These are phyloP conservation scores for Aureobasidium sp. DNA, from an alignment of 2,329 filamentous ascomycete genomes.

Conservation along the genomic window DNA sequence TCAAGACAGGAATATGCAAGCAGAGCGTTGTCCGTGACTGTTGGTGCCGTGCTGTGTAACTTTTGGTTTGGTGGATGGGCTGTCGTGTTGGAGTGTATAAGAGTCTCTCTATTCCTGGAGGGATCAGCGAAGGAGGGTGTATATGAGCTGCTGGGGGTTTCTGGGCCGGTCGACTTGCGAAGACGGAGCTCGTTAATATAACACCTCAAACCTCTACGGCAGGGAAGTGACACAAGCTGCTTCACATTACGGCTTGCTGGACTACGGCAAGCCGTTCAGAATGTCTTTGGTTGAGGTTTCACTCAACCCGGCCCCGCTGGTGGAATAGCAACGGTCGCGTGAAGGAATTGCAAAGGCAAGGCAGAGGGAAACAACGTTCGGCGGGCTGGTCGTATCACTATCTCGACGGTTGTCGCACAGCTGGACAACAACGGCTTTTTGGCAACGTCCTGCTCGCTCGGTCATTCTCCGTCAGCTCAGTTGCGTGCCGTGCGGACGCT, in stretches of 20 bases:
- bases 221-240: constrained; percentile 7
- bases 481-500: constrained; percentile 7
- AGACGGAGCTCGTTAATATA: constrained; percentile 8
- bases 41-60: constrained; percentile 4
- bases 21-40: not conserved
- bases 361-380: constrained; percentile 8
- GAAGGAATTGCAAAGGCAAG: constrained; percentile 1
- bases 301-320: constrained; percentile 8
- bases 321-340: constrained; percentile 9
- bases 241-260: constrained; percentile 3
- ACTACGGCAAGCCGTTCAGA: constrained; percentile 2
- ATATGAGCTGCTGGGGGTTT: not conserved
- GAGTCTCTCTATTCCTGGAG: not conserved
- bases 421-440: constrained; percentile 10
- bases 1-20: constrained; percentile 8
- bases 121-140: not conserved
- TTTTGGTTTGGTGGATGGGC: not conserved
- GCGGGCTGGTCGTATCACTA: constrained; percentile 9
- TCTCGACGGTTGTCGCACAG: constrained; percentile 10
- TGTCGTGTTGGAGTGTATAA: constrained; percentile 2
- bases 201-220: constrained; percentile 7
- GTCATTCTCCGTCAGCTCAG: constrained; percentile 3
- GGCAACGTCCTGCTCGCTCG: constrained; percentile 3
- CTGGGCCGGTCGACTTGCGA: not conserved
- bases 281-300: constrained; percentile 14